phyloP scores from a whole-genome alignment of 495 filamentous ascomycete species.

The Neurospora intermedia region DNA sequence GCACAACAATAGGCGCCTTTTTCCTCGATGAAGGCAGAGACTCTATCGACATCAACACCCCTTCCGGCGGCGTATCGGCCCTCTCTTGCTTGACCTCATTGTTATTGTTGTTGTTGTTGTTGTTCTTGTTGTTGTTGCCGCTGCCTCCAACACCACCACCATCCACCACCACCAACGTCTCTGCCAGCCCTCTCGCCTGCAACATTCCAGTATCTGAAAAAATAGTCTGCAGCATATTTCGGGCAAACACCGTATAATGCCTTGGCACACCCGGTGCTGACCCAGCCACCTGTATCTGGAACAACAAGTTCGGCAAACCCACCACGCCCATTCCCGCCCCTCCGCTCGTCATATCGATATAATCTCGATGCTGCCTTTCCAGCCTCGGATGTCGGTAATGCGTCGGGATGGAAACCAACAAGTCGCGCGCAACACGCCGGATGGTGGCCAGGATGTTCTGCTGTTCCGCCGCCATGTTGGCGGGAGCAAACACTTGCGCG shows the following conservation, averaged over 20 bases:
- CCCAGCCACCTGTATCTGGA: constrained; percentile 31
- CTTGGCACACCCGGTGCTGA: constrained; percentile 31
- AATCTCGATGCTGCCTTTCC: constrained; percentile 10
- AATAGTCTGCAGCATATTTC: constrained; percentile 26
- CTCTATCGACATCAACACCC: neutral
- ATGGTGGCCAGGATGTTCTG: constrained; percentile 21
- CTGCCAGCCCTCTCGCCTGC: constrained; percentile 26
- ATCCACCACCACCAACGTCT: constrained; percentile 18
- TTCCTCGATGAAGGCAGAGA: neutral
- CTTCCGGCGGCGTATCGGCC: neutral
- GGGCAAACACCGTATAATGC: constrained; percentile 26
- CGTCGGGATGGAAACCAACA: constrained; percentile 30
- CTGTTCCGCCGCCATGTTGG: constrained; percentile 23
- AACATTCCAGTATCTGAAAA: constrained; percentile 38
- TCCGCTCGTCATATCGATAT: constrained; percentile 26
- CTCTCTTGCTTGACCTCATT: neutral
- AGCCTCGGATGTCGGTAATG: constrained; percentile 37
- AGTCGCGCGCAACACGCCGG: constrained; percentile 27
- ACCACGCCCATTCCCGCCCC: constrained; percentile 32
- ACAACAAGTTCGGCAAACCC: constrained; percentile 31
- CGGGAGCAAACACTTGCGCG: constrained; percentile 1
- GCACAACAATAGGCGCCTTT: neutral
- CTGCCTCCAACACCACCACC: neutral
- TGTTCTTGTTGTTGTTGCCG: neutral
- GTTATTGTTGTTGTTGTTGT: neutral